A percentile compares a stretch with the other conserved stretches of the same genome.
Evolutionary conservation across 371 early-diverging fungal species (phyloP).

Genomic region (Mucor piriformis): DNA sequence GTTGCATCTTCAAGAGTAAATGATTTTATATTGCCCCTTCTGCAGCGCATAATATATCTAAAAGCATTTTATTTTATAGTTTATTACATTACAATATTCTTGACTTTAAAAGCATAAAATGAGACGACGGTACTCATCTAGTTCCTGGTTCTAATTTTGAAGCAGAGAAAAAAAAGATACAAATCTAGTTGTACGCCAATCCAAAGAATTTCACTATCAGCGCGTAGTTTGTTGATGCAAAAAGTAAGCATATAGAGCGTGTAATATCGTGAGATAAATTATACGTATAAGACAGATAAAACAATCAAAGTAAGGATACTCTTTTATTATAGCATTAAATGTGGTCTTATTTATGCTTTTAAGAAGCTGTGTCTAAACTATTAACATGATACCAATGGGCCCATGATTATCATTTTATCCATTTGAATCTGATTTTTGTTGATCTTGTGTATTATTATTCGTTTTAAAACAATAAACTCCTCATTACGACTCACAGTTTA

Average conservation of each 20-base stretch:
- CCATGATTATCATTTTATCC: no score
- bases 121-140: not conserved
- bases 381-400: no score
- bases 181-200: not conserved
- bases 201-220: not conserved
- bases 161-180: constrained; percentile 2
- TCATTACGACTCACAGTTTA: no score
- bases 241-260: constrained; percentile 4
- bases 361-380: no score
- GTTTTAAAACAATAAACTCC: no score
- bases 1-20: constrained; percentile 12
- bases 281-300: no score
- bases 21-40: constrained; percentile 5
- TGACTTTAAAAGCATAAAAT: constrained; percentile 8
- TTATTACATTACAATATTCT: constrained; percentile 4
- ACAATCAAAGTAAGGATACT: no score
- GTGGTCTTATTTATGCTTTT: no score
- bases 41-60: not conserved
- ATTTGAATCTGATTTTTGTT: no score
- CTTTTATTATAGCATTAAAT: no score
- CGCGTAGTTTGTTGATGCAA: not conserved
- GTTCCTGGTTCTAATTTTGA: constrained; percentile 4
- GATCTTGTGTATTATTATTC: no score
- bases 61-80: not conserved
- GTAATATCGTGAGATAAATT: no score